A percentile compares a stretch with the other conserved stretches of the same genome.
Evolutionary conservation across 1,139 yeast species (phyloP).

Genomic region (Pichia sp.): DNA sequence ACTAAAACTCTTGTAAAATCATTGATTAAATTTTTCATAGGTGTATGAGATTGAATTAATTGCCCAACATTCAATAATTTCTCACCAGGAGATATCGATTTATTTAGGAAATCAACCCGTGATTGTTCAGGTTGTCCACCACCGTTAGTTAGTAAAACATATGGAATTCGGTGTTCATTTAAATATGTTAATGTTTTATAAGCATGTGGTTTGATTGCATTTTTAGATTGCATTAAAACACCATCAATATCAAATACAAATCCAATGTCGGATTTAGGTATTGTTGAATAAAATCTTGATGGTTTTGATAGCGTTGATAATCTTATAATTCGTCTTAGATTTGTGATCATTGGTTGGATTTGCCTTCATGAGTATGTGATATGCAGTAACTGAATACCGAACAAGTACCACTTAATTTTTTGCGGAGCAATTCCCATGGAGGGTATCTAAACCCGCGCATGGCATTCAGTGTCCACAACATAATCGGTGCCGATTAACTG

Average conservation of each 20-base stretch:
- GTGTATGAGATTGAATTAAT: constrained; percentile 86
- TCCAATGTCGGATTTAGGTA: constrained; percentile 15
- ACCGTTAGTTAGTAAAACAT: constrained; percentile 82
- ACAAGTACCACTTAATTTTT: too few relatives aligned
- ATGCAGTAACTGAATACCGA: too few relatives aligned
- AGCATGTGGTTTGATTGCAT: constrained; percentile 52
- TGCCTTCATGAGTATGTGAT: too few relatives aligned
- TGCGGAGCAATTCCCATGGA: too few relatives aligned
- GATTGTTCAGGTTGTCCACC: constrained; percentile 73
- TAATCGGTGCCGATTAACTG: too few relatives aligned
- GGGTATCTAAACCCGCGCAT: too few relatives aligned
- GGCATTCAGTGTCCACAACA: too few relatives aligned
- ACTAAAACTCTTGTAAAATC: constrained; percentile 61
- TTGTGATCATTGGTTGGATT: not conserved
- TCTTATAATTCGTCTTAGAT: too few relatives aligned
- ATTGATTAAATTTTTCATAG: constrained; percentile 57
- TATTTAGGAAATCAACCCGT: constrained; percentile 53
- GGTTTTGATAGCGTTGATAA: not conserved
- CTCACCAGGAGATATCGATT: constrained; percentile 9
- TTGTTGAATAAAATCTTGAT: not conserved
- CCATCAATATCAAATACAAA: constrained; percentile 62
- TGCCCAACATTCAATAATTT: constrained; percentile 47
- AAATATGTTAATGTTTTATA: constrained; percentile 44
- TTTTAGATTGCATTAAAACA: constrained; percentile 70
- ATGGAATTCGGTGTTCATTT: constrained; percentile 62